Base-by-base conservation (phyloP, 306 rosid species). In the Rosa rugosa region DNA sequence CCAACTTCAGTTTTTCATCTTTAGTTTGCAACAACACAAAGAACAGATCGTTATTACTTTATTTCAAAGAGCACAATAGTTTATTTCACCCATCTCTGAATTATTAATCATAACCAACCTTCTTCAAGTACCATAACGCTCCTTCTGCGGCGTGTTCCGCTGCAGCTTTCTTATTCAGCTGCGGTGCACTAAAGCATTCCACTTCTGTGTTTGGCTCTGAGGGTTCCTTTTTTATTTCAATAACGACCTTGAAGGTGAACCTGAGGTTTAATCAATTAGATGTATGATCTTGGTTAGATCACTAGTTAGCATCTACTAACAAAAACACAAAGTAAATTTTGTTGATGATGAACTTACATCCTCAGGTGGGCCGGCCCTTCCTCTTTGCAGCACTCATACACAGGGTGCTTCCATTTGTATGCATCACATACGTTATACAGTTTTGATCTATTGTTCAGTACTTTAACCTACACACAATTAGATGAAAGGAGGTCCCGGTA, bases 311-410 rank as follows among this genome's bases (percentile, higher is more conserved):
- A 45, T 11, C 49, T 45, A 45, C 4, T n/a, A 45, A 44, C n/a
- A 25, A 42, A 45, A 5, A 42, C 12, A 18, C 71, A n/a, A 17
- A 3, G 4, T 66, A 3, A 38, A 66, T 7, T 7, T 18, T 7
- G 70, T 51, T 51, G 57, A 51, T 51, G 57, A 50, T 44, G 73
- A 64, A 69, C 88, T 77, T 87, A 92, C 97, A 49, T 75, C 76
- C 66, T 92, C 67, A 38, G 60, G 81, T 92, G 92, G 80, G 73
- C 46, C 41, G 97, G 92, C 5, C 95, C 95, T 82, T 89, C 95
- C 77, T 87, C 92, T 84, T 83, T 84, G 84, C 85, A 90, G 83
- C 93, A 90, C 76, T 87, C 93, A 82, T 84, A 92, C 4, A 47
- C 51, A 47, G 51, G 51, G 13, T 47, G 51, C 51, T 84, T 87